Evolutionary conservation across 2,329 filamentous ascomycete genomes (phyloP), one percentile per base, ranked within the genome.

Genomic region (Trichophyton verrucosum): DNA sequence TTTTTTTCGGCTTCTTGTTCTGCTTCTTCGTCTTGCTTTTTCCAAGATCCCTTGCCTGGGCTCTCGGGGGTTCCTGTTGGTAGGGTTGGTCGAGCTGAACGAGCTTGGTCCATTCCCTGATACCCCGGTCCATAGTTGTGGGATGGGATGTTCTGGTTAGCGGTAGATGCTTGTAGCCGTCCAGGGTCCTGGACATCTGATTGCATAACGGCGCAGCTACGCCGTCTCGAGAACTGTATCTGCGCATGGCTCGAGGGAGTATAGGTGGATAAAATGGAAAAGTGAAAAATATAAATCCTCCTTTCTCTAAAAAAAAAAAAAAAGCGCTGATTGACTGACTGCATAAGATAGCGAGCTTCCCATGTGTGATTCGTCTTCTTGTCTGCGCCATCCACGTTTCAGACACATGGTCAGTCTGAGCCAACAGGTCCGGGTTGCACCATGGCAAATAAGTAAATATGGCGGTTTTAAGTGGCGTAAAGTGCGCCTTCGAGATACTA

Each of bases 341-440:
- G 49, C 49, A 55, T 55, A 11, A 8, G 33, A 55, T 55, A 55
- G 17, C 24, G n/a, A 36, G 27, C 33, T 17, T 20, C 15, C 49
- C 30, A 27, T 5, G 13, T 33, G 7, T 55, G 49, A 36, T 55
- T 55, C 49, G 49, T 55, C 49, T 27, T 55, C n/a, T n/a, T 24
- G 13, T 24, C 46, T 49, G 46, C 49, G 49, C 49, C 49, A 55
- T 55, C 49, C 49, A 55, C 49, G 49, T 55, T 55, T 55, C 49
- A 27, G 49, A 55, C 49, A 55, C 49, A 55, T 55, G 49, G 49
- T 27, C 49, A 55, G 15, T 55, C 49, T 27, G n/a, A 36, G 49
- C 49, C 49, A 55, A 55, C 49, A 55, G 49, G 49, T 53, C 27
- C 49, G 30, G 49, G 49, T 55, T 55, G 49, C 49, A 36, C 49